A percentile compares a stretch with the other conserved stretches of the same genome.
Evolutionary conservation across 768 basidiomycete genomes (phyloP).

Genomic region (Nidularia pulvinata): DNA sequence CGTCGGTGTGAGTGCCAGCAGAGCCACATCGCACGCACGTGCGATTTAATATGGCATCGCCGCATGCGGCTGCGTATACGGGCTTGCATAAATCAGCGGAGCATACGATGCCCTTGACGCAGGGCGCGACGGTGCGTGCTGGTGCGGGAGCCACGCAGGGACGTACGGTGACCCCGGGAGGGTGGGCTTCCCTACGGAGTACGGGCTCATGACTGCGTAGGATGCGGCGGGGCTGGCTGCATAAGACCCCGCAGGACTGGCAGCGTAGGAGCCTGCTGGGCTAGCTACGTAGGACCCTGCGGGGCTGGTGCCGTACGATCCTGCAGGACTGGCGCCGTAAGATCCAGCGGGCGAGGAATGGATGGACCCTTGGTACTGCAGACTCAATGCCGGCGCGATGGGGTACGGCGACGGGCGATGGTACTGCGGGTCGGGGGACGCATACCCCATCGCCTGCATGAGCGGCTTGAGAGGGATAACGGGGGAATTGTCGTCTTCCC

Average conservation of each 20-base stretch:
- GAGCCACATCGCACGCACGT: not conserved
- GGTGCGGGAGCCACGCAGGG: constrained; percentile 21
- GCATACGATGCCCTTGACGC: constrained; percentile 10
- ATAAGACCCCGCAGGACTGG: not conserved
- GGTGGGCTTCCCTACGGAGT: constrained; percentile 15
- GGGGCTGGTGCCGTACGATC: no score
- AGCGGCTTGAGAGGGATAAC: constrained; percentile 29
- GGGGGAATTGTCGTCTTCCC: constrained; percentile 25
- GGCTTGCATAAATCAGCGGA: constrained; percentile 1
- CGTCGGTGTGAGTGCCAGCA: no score
- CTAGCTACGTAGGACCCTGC: no score
- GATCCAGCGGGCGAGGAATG: not conserved
- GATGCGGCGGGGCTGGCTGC: constrained; percentile 4
- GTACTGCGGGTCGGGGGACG: constrained; percentile 12
- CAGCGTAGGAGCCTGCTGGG: not conserved
- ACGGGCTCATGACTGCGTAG: constrained; percentile 15
- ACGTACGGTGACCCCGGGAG: constrained; percentile 19
- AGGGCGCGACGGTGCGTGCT: constrained; percentile 13
- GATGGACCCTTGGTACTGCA: constrained; percentile 11
- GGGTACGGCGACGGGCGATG: constrained; percentile 9
- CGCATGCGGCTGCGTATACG: not conserved
- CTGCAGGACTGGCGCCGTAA: not conserved
- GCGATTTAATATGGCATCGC: not conserved
- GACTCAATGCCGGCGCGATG: constrained; percentile 16
- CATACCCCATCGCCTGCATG: constrained; percentile 20